Base-by-base conservation (phyloP, 257 asterid species). In the Forsythia suspensa region DNA sequence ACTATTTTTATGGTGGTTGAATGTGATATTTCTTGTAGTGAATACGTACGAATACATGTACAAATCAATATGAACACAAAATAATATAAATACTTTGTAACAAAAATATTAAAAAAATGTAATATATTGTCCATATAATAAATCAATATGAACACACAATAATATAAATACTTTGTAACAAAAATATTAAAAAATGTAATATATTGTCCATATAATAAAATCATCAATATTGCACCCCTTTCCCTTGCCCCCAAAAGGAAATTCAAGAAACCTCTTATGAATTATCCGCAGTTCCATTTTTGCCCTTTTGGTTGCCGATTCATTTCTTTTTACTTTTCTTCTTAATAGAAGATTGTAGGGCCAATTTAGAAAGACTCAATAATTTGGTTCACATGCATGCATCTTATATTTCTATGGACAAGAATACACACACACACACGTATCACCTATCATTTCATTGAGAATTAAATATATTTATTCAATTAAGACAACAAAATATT, bases 341-440 rank as follows among this genome's bases (percentile, higher is more conserved):
- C 16, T 78, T 82, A 36, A 71, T 80, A 79, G 63, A 75, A 82
- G 84, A 85, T 55, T 74, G 90, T 86, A 84, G 92, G 92, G 82
- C 77, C 87, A 24, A 68, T 71, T 29, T 52, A 68, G 81, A 83
- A 83, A 57, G 82, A 42, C 81, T 82, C 90, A 86, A 84, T 88
- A 77, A 86, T 88, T 83, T 81, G 86, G 71, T 84, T 83, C 92
- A 88, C 92, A 88, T 88, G 92, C 89, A 86, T 77, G 70, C 40
- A 63, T 29, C 70, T 10, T 10, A 34, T 21, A 10, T 63, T 80
- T 84, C 80, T 51, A 72, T 7, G 76, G 70, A 79, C 76, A 59
- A 77, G 44, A 76, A 21, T 0, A 13, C 15, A 16, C 15, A 42
- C 12, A 48, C 57, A 78, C 59, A 83, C 80, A 78, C 77, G 83